Percentiles rank a stretch among this genome's conserved stretches.
phyloP scores from a whole-genome alignment of 2,329 filamentous ascomycete genomes.

The Epichloe gansuensis region DNA sequence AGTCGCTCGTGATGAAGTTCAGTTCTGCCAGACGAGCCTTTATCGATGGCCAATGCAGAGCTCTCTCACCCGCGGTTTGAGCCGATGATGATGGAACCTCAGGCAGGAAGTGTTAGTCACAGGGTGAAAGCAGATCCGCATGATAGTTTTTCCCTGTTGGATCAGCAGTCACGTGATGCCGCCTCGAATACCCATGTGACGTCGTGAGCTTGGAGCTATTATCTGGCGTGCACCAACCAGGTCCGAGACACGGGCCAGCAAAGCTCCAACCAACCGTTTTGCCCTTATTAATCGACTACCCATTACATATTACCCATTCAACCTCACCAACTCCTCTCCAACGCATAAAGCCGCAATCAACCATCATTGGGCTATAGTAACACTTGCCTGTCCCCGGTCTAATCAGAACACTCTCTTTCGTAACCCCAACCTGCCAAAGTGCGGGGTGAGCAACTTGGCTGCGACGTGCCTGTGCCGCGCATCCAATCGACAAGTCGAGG shows the following conservation, averaged over 20 bases:
- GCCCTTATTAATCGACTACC: not conserved
- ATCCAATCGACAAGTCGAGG: conserved; percentile 18
- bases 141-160: not conserved
- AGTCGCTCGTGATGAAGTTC: conserved; percentile 14
- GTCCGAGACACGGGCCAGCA: not conserved
- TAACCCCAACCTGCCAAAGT: conserved; percentile 8
- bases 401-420: not conserved
- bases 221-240: not conserved
- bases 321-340: not conserved
- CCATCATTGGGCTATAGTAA: conserved; percentile 6
- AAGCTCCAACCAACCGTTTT: not conserved
- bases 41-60: conserved; percentile 21
- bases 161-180: not conserved
- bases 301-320: not conserved
- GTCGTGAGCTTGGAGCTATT: conserved; percentile 7
- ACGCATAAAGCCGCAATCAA: conserved; percentile 1
- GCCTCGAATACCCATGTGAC: conserved; percentile 3
- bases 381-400: not conserved
- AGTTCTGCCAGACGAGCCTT: conserved; percentile 28
- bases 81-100: conserved; percentile 17
- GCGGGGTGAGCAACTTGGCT: conserved; percentile 13
- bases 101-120: conserved; percentile 5
- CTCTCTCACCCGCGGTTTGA: conserved; percentile 20
- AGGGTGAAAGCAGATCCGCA: not conserved
- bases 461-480: conserved; percentile 8